Percentiles rank a stretch among this genome's conserved stretches.
These are phyloP conservation scores for Buxus sempervirens DNA, from an alignment of 164 flowering plant genomes.

Conservation along the genomic window DNA sequence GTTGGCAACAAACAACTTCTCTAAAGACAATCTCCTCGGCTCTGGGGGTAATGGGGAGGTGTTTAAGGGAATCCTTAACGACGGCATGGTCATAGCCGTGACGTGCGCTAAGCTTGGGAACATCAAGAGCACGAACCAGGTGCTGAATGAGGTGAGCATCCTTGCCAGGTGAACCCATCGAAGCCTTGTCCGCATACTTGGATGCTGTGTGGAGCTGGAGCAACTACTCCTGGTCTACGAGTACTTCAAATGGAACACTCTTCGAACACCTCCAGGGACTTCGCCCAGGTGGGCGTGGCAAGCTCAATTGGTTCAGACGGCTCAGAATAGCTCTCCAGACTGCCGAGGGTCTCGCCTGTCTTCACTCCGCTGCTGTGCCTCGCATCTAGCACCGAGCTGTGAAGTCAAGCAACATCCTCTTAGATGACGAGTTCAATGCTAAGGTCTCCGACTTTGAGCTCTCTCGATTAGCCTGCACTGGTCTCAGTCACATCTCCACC, in stretches of 20 bases:
- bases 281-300: background rate
- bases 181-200: conserved; percentile 48
- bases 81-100: conserved; percentile 48
- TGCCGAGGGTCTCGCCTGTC: conserved; percentile 59
- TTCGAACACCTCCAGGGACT: conserved; percentile 33
- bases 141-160: conserved; percentile 65
- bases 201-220: conserved; percentile 63
- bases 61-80: conserved; percentile 41
- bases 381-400: conserved; percentile 61
- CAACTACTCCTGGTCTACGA: conserved; percentile 61
- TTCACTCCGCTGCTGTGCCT: conserved; percentile 53
- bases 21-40: conserved; percentile 50
- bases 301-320: conserved; percentile 33
- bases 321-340: conserved; percentile 47
- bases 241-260: conserved; percentile 46
- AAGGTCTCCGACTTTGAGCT: conserved; percentile 62
- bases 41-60: conserved; percentile 70
- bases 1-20: conserved; percentile 50
- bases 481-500: conserved; percentile 54
- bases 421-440: conserved; percentile 47
- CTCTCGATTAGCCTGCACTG: conserved; percentile 49
- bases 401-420: conserved; percentile 56
- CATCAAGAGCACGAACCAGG: conserved; percentile 52
- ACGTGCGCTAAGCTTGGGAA: conserved; percentile 60
- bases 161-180: conserved; percentile 58